Conservation (phyloP, 2,329 filamentous ascomycete genomes). For the Myotisia sp. region DNA sequence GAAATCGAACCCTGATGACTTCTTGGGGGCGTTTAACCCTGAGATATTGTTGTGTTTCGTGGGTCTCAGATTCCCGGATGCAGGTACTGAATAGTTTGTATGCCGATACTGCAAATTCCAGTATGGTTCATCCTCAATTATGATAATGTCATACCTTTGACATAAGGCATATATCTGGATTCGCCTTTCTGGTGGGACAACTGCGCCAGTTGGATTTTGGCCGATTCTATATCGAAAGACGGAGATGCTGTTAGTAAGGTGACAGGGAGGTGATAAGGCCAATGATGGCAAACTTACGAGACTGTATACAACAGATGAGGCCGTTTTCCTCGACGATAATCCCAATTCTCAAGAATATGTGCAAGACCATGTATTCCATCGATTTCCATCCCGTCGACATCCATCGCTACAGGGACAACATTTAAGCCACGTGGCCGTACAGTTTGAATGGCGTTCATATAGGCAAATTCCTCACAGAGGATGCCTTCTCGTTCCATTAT, state of each 20-base stretch:
- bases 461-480: slow-evolving; percentile 66
- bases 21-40: too few species aligned
- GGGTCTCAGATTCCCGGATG: slow-evolving; percentile 29
- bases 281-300: slow-evolving; percentile 45
- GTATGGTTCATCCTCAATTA: slow-evolving; percentile 89
- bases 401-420: slow-evolving; percentile 58
- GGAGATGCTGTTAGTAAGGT: neutral
- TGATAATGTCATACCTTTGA: slow-evolving; percentile 73
- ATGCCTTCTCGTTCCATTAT: slow-evolving; percentile 58
- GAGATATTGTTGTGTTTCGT: too few species aligned
- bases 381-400: slow-evolving; percentile 65
- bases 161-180: slow-evolving; percentile 69
- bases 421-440: slow-evolving; percentile 55
- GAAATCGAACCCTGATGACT: slow-evolving; percentile 59
- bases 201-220: slow-evolving; percentile 73
- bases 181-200: slow-evolving; percentile 57
- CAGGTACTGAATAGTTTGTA: slow-evolving; percentile 34
- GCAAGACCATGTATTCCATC: slow-evolving; percentile 58
- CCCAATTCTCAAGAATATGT: slow-evolving; percentile 73
- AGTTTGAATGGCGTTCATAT: slow-evolving; percentile 60
- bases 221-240: slow-evolving; percentile 45
- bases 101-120: slow-evolving; percentile 83
- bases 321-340: slow-evolving; percentile 54
- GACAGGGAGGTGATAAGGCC: too few species aligned
- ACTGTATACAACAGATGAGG: slow-evolving; percentile 84